Conservation (phyloP, 805 yeast genomes). For the Candida germanica region DNA sequence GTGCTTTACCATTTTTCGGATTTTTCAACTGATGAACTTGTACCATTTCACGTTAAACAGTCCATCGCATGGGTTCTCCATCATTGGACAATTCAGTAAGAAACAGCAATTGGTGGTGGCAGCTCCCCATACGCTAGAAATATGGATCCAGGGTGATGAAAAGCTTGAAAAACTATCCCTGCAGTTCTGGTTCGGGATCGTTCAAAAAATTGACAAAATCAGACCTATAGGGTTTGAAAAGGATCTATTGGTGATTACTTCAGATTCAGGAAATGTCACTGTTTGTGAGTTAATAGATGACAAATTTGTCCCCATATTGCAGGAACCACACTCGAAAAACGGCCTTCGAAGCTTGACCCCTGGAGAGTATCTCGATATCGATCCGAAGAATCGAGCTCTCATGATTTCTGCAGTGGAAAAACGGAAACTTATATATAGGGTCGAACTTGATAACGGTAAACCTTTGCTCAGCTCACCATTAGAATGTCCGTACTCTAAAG, state of each 20-base stretch:
- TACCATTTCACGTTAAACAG: slow-evolving; percentile 70
- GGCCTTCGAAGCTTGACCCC: slow-evolving; percentile 77
- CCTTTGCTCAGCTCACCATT: slow-evolving; percentile 67
- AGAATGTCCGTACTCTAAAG: slow-evolving; percentile 54
- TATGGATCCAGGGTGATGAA: slow-evolving; percentile 58
- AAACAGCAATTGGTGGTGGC: slow-evolving; percentile 64
- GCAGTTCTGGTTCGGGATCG: slow-evolving; percentile 54
- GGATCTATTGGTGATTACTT: slow-evolving; percentile 63
- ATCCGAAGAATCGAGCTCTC: slow-evolving; percentile 68
- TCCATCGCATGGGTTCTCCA: slow-evolving; percentile 54
- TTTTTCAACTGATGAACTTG: slow-evolving; percentile 45
- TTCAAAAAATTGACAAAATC: slow-evolving; percentile 52
- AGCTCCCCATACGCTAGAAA: slow-evolving; percentile 50
- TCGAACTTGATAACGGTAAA: slow-evolving; percentile 46
- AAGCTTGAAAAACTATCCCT: slow-evolving; percentile 40
- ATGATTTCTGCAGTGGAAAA: slow-evolving; percentile 72
- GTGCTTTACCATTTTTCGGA: too few species aligned
- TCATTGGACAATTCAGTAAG: slow-evolving; percentile 66
- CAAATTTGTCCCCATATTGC: slow-evolving; percentile 45
- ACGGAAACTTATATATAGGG: slow-evolving; percentile 65
- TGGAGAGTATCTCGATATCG: slow-evolving; percentile 67
- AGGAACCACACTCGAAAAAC: slow-evolving; percentile 69
- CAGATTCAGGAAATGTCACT: slow-evolving; percentile 76
- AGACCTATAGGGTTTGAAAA: slow-evolving; percentile 49
- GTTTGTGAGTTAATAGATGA: slow-evolving; percentile 47